phyloP scores from a whole-genome alignment of 1,139 yeast genomes.

The Yamadazyma taylorii region DNA sequence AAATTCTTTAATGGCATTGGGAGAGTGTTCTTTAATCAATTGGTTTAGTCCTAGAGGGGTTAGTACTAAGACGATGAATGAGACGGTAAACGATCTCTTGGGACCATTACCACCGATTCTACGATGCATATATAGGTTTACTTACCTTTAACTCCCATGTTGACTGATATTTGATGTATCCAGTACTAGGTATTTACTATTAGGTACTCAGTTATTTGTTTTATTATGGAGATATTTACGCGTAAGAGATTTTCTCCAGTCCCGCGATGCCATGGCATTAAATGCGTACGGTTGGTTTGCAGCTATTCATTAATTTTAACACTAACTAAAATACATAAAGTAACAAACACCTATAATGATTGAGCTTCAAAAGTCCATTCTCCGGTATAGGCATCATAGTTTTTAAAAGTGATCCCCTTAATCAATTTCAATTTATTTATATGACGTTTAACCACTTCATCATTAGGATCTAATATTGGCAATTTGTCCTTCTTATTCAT shows the following conservation, averaged over 20 bases:
- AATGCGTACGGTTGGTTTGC: too few species aligned
- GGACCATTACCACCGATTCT: too few species aligned
- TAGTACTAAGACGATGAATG: too few species aligned
- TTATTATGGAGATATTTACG: neutral
- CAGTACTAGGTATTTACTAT: too few species aligned
- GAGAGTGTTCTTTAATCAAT: conserved; percentile 86
- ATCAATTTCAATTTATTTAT: conserved; percentile 63
- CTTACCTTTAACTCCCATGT: conserved; percentile 77
- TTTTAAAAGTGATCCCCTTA: conserved; percentile 61
- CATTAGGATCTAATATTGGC: conserved; percentile 77
- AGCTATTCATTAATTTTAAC: too few species aligned
- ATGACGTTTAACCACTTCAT: conserved; percentile 69
- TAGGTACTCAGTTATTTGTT: too few species aligned
- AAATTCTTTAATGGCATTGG: conserved; percentile 70
- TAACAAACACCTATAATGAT: conserved; percentile 13
- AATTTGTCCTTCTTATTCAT: conserved; percentile 67
- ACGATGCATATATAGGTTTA: too few species aligned
- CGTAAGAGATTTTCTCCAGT: too few species aligned
- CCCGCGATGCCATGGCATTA: too few species aligned
- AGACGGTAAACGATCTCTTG: too few species aligned
- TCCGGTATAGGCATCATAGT: conserved; percentile 80
- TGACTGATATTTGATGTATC: too few species aligned
- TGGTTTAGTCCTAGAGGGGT: conserved; percentile 59
- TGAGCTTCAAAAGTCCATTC: conserved; percentile 72
- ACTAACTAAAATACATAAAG: too few species aligned